phyloP scores from a whole-genome alignment of 257 asterid species.

The Cinchona pubescens region DNA sequence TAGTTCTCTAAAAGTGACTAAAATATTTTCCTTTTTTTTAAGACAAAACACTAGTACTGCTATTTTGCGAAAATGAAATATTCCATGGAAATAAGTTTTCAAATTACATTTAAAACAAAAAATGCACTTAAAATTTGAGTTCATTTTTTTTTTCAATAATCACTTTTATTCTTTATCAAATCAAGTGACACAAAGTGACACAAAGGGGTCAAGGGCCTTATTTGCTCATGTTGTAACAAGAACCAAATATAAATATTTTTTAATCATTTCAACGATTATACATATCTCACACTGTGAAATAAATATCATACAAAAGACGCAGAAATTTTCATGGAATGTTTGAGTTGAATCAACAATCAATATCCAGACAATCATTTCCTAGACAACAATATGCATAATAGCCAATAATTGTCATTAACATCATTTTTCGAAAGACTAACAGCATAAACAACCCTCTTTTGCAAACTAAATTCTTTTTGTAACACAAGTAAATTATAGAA shows the following conservation, averaged over 20 bases:
- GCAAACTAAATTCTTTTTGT: conserved; percentile 11
- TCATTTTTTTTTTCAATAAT: background rate
- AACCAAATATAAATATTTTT: no score
- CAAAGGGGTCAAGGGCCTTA: background rate
- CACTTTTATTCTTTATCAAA: background rate
- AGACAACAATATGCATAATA: no score
- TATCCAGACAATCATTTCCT: background rate
- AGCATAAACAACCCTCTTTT: background rate
- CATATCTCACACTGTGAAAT: no score
- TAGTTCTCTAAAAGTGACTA: no score
- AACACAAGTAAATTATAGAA: conserved; percentile 13
- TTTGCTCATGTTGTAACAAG: background rate
- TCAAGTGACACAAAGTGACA: background rate
- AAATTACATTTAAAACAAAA: background rate
- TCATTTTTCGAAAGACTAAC: background rate
- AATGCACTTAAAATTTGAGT: background rate
- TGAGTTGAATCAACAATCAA: no score
- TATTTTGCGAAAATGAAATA: background rate
- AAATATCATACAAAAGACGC: no score
- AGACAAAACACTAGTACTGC: background rate
- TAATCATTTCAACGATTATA: no score
- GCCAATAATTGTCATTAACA: background rate
- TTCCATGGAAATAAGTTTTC: background rate
- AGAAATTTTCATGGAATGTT: background rate
- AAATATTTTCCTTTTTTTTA: no score